These are phyloP conservation scores for Euphorbia tirucalli DNA, from an alignment of 345 rosid genomes.

Conservation along the genomic window DNA sequence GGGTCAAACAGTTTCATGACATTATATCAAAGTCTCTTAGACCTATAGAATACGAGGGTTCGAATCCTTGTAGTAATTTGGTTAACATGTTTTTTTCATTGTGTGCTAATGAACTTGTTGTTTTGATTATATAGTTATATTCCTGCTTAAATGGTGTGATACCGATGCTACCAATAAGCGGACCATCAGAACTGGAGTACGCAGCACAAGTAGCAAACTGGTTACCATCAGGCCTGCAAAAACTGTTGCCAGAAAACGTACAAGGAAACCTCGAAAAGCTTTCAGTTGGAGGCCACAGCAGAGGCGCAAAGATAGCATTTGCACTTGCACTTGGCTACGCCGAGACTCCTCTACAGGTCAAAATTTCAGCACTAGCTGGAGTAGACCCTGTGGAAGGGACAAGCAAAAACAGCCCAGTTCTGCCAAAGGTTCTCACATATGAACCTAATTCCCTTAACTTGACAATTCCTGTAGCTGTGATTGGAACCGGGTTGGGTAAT, in stretches of 20 bases:
- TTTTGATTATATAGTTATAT: neutral
- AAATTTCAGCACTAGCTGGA: conserved; percentile 26
- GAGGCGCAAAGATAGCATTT: conserved; percentile 40
- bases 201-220: conserved; percentile 34
- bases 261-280: conserved; percentile 16
- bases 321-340: conserved; percentile 33
- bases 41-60: too few relatives aligned
- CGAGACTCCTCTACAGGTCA: neutral
- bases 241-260: conserved; percentile 18
- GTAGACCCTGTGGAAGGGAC: conserved; percentile 41
- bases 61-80: too few relatives aligned
- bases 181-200: conserved; percentile 23
- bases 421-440: conserved; percentile 30
- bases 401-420: neutral
- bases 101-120: neutral
- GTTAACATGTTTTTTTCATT: too few relatives aligned
- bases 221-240: conserved; percentile 23
- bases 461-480: conserved; percentile 26
- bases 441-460: conserved; percentile 23
- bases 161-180: conserved; percentile 11
- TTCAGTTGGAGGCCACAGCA: conserved; percentile 40
- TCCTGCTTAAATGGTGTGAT: neutral
- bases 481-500: conserved; percentile 35
- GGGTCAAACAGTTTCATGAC: too few relatives aligned
- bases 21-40: too few relatives aligned